Conservation (phyloP, 371 early-diverging fungal species). For the Entomophthora muscae region DNA sequence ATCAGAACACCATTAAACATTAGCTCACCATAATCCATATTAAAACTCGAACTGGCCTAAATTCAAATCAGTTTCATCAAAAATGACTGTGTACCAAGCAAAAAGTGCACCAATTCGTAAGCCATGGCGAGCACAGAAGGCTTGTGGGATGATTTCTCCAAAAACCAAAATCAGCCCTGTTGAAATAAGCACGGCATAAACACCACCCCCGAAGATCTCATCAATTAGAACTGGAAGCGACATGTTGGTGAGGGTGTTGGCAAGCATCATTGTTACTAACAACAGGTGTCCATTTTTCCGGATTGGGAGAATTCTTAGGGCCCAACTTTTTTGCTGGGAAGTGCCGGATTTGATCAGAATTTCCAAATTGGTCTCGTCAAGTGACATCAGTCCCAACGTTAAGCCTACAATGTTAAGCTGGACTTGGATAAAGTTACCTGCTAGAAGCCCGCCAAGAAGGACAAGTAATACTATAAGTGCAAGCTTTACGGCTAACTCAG, state of each 20-base stretch:
- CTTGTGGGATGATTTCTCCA: constrained; percentile 70
- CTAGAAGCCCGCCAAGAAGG: constrained; percentile 56
- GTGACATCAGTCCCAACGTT: constrained; percentile 64
- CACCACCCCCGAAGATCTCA: constrained; percentile 49
- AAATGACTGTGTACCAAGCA: constrained; percentile 23
- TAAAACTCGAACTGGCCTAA: constrained; percentile 13
- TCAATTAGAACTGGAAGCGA: constrained; percentile 76
- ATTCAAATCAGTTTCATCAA: neutral
- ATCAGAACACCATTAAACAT: neutral
- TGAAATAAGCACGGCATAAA: constrained; percentile 73
- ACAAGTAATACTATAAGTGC: constrained; percentile 25
- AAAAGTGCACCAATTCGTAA: constrained; percentile 63
- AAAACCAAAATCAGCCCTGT: constrained; percentile 81
- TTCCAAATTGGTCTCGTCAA: constrained; percentile 44
- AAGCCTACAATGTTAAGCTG: constrained; percentile 26
- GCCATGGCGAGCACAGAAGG: constrained; percentile 39
- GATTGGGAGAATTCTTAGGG: constrained; percentile 44
- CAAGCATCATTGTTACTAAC: constrained; percentile 67
- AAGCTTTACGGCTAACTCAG: neutral
- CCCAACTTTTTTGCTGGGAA: constrained; percentile 31
- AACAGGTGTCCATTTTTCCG: constrained; percentile 51
- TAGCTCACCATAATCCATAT: constrained; percentile 12
- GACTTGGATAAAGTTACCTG: constrained; percentile 25
- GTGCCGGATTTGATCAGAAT: constrained; percentile 51
- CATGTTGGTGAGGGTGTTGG: constrained; percentile 86